Base-by-base conservation (phyloP, 768 basidiomycete genomes). In the Omphalotus guepiniiformis region DNA sequence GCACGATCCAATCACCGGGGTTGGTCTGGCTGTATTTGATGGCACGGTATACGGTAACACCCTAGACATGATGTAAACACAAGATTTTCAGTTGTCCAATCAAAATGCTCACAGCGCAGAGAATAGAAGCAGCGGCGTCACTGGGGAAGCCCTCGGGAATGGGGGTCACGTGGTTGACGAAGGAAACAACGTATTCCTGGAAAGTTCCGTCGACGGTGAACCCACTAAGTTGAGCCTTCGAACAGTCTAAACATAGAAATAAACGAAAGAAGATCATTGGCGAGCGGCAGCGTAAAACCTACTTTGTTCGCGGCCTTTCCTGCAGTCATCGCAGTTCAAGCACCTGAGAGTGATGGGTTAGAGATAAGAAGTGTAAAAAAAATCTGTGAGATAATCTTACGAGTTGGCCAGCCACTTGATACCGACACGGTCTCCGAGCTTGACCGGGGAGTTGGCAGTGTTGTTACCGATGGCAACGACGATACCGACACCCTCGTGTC, bases 21-120 rank as follows among this genome's bases (percentile, higher is more conserved):
- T 65, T 71, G 6, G 80, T 74, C 45, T 77, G 68, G 42, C 79
- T 76, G 61, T 85, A 74, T 63, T 93, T 93, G 55, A 94, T 68
- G 0, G 89, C 92, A 49, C 88, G 84, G 59, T 91, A 94, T 1
- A 88, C 88, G 2, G 92, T 93, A 18, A 94, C 70, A 38, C 88
- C 88, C 83, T 85, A 40, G 1, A 35, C 3, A 30, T 9, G 13
- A 9, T 37, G 25, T 4, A 44, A 42, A 53, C 15, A 41, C 13
- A 5, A 30, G 29, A 25, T 42, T 16, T 32, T 22, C n/a, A 39
- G 23, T 16, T 6, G 22, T 1, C 15, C 35, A 35, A 40, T 9
- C 25, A 1, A n/a, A 19, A 21, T 23, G 65, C 75, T 45, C 60
- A 84, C 84, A 11, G 88, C 88, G 55, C 88, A 92, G 11, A 91